phyloP scores from a whole-genome alignment of 2,329 filamentous ascomycete genomes.

The Aureobasidium leucospermi region DNA sequence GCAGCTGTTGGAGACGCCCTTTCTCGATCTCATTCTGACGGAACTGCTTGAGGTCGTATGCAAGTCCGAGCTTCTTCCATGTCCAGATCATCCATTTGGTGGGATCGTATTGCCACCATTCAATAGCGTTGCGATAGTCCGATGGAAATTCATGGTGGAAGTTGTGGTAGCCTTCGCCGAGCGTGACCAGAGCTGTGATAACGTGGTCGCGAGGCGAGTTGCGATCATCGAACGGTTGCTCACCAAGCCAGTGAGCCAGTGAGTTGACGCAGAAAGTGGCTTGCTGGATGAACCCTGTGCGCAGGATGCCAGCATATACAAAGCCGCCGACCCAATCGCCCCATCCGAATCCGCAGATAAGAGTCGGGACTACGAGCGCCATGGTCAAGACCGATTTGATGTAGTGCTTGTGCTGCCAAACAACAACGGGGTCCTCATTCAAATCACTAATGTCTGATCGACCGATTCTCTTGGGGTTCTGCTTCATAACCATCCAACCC shows the following conservation, averaged over 20 bases:
- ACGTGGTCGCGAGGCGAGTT: constrained; percentile 86
- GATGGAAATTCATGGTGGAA: constrained; percentile 94
- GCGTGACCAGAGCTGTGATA: constrained; percentile 75
- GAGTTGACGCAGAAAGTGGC: constrained; percentile 92
- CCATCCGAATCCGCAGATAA: constrained; percentile 72
- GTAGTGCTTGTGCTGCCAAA: constrained; percentile 84
- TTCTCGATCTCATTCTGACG: constrained; percentile 88
- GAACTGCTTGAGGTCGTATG: constrained; percentile 85
- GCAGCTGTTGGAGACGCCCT: constrained; percentile 76
- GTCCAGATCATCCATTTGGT: constrained; percentile 84
- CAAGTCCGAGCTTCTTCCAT: constrained; percentile 77
- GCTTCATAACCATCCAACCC: constrained; percentile 90
- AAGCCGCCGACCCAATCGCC: constrained; percentile 75
- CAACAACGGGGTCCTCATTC: constrained; percentile 76
- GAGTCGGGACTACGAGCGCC: constrained; percentile 66
- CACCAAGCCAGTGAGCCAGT: constrained; percentile 84
- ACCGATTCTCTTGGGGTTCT: constrained; percentile 82
- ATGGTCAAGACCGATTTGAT: constrained; percentile 71
- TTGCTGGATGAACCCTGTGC: constrained; percentile 85
- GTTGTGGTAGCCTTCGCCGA: constrained; percentile 89
- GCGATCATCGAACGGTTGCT: constrained; percentile 87
- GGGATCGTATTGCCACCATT: constrained; percentile 87
- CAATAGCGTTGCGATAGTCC: constrained; percentile 84
- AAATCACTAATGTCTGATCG: constrained; percentile 82
- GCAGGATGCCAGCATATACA: constrained; percentile 76